Evolutionary conservation across 2,329 filamentous ascomycete species (phyloP), one percentile per base, ranked within the genome.

Genomic region (Chaetomiaceae sp.): DNA sequence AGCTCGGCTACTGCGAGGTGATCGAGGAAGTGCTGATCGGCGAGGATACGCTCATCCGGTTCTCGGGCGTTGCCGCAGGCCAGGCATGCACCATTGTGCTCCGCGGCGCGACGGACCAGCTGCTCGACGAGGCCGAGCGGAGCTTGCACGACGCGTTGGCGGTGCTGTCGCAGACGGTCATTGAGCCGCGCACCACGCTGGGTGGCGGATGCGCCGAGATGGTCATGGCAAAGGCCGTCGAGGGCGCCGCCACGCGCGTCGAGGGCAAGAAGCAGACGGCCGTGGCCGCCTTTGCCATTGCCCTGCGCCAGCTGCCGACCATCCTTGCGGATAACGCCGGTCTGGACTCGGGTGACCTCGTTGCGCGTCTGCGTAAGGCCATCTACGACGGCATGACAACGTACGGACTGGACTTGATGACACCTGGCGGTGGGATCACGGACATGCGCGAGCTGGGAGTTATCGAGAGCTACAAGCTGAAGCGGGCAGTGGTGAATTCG

Each of bases 21-120:
- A 97, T 99, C 54, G 94, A 99, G 73, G 94, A 99, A 73, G 86
- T 99, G 37, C 96, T 99, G 63, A 96, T 99, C 64, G 94, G 94
- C 60, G 94, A 99, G 74, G 94, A 99, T 69, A 96, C 90, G 4
- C 75, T 99, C 41, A 96, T 99, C 75, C 92, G 90, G 69, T 99
- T 99, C 73, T 97, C 92, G 3, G 94, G 94, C 32, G 92, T 96
- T 37, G 90, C 90, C 45, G 92, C 90, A 23, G 94, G 92, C 53
- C 81, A 94, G 69, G 94, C 94, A 47, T 99, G 94, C 78, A 99
- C 94, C 2, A 90, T 99, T 64, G 94, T 99, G 38, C 82, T 99
- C 44, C 89, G 94, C 55, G 94, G 94, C 65, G 95, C 94, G 11
- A 97, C 94, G 4, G 92, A 96, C 69, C 94, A 99, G 73, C 84